A percentile compares a stretch with the other conserved stretches of the same genome.
phyloP scores from a whole-genome alignment of 2,329 filamentous ascomycete genomes.

The Fulvia fulva region DNA sequence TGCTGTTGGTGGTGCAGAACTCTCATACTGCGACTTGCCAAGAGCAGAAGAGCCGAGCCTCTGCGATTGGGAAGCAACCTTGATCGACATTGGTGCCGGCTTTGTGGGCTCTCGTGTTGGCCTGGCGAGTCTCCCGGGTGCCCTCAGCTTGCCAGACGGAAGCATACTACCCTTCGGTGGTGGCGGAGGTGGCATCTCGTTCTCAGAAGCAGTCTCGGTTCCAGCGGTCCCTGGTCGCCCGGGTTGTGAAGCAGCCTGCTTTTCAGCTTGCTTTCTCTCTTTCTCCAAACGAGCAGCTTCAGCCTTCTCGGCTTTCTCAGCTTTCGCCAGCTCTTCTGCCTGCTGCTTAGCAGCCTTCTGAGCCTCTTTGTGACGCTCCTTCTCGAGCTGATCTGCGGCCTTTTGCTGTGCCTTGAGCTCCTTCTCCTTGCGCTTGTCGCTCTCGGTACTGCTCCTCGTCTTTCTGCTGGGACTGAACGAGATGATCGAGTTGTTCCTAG shows the following conservation, averaged over 20 bases:
- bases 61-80: slow-evolving; percentile 52
- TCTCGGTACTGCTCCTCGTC: slow-evolving; percentile 58
- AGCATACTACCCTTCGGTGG: slow-evolving; percentile 47
- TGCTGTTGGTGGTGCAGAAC: slow-evolving; percentile 30
- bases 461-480: slow-evolving; percentile 39
- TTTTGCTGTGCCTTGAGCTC: slow-evolving; percentile 61
- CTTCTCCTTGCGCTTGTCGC: slow-evolving; percentile 58
- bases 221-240: slow-evolving; percentile 31
- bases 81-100: slow-evolving; percentile 67
- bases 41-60: slow-evolving; percentile 24
- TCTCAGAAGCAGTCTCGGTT: slow-evolving; percentile 40
- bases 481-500: slow-evolving; percentile 24
- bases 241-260: slow-evolving; percentile 13
- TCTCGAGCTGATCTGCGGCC: slow-evolving; percentile 62
- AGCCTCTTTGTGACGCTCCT: slow-evolving; percentile 65
- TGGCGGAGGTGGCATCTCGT: slow-evolving; percentile 59
- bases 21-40: slow-evolving; percentile 14
- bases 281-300: slow-evolving; percentile 36
- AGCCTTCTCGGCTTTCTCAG: slow-evolving; percentile 37
- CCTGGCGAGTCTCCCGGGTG: slow-evolving; percentile 31
- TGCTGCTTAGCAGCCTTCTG: slow-evolving; percentile 61
- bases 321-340: slow-evolving; percentile 40
- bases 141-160: slow-evolving; percentile 36
- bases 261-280: slow-evolving; percentile 28
- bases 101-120: slow-evolving; percentile 56